Percentiles rank a stretch among this genome's conserved stretches.
These are phyloP conservation scores for Curvularia verruculosa DNA, from an alignment of 2,329 filamentous ascomycete genomes.

Conservation along the genomic window DNA sequence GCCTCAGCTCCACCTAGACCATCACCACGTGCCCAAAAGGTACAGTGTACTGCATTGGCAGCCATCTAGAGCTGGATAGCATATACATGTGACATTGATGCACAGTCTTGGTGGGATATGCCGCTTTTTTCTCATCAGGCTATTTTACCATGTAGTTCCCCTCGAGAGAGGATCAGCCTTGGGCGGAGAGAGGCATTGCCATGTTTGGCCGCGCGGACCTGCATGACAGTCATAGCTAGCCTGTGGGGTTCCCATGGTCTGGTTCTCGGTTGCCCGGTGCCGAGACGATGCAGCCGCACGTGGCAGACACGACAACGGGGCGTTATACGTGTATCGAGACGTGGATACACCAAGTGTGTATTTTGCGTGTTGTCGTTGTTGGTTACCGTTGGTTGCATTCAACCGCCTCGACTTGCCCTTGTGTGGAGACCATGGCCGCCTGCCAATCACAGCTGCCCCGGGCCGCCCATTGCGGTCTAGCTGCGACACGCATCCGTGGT, in stretches of 20 bases:
- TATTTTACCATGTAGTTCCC: too few relatives aligned
- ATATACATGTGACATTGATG: too few relatives aligned
- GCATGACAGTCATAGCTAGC: constrained; percentile 16
- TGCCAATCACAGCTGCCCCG: neutral
- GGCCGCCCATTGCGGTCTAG: constrained; percentile 17
- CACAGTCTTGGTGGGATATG: too few relatives aligned
- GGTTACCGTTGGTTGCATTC: neutral
- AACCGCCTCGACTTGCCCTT: neutral
- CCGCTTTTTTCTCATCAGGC: too few relatives aligned
- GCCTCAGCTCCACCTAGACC: too few relatives aligned
- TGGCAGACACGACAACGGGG: neutral
- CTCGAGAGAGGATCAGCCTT: neutral
- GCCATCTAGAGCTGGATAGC: too few relatives aligned
- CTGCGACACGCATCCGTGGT: constrained; percentile 14
- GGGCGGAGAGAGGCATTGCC: constrained; percentile 12
- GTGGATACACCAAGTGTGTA: neutral
- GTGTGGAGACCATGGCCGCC: neutral
- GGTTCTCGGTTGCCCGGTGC: constrained; percentile 10
- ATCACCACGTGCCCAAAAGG: too few relatives aligned
- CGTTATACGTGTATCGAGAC: neutral
- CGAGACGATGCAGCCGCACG: neutral
- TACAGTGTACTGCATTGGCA: too few relatives aligned
- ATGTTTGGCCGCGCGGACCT: constrained; percentile 14
- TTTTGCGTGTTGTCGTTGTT: neutral
- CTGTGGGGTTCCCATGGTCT: constrained; percentile 12